phyloP scores from a whole-genome alignment of 306 rosid genomes.

The Senna tora region DNA sequence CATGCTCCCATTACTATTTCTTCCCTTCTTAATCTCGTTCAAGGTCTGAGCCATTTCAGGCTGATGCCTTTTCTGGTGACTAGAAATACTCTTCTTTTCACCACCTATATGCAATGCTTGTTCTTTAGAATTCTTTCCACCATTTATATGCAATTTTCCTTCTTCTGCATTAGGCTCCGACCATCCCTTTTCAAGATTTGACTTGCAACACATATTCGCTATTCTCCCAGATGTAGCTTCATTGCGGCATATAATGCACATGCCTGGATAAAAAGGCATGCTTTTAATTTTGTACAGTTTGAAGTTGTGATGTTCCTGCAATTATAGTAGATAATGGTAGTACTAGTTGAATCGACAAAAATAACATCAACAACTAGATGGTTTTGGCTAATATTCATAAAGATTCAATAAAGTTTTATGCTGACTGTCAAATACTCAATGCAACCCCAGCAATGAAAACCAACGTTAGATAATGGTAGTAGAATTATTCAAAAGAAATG shows the following conservation, averaged over 20 bases:
- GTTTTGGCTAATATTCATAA: no score
- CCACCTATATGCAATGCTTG: conserved; percentile 13
- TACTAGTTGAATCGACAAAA: no score
- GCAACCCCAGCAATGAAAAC: no score
- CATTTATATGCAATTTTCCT: conserved; percentile 28
- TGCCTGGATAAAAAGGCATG: conserved; percentile 53
- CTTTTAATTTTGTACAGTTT: conserved; percentile 47
- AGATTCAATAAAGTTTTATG: no score
- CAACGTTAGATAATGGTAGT: no score
- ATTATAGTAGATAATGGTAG: conserved; percentile 15
- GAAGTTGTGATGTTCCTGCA: conserved; percentile 57
- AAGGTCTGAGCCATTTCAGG: conserved; percentile 29
- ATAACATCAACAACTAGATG: no score
- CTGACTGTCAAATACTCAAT: no score
- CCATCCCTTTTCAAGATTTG: conserved; percentile 38
- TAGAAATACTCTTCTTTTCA: conserved; percentile 36
- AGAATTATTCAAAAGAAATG: conserved; percentile 11
- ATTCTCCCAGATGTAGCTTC: conserved; percentile 35
- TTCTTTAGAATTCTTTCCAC: conserved; percentile 33
- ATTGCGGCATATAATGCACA: conserved; percentile 52
- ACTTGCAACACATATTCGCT: conserved; percentile 24
- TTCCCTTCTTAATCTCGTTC: conserved; percentile 42
- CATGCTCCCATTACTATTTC: conserved; percentile 31
- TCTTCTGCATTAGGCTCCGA: conserved; percentile 3
- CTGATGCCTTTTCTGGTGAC: conserved; percentile 38